Evolutionary conservation across 805 yeast species (phyloP), one percentile per base, ranked within the genome.

Genomic region (Yarrowia sp.): DNA sequence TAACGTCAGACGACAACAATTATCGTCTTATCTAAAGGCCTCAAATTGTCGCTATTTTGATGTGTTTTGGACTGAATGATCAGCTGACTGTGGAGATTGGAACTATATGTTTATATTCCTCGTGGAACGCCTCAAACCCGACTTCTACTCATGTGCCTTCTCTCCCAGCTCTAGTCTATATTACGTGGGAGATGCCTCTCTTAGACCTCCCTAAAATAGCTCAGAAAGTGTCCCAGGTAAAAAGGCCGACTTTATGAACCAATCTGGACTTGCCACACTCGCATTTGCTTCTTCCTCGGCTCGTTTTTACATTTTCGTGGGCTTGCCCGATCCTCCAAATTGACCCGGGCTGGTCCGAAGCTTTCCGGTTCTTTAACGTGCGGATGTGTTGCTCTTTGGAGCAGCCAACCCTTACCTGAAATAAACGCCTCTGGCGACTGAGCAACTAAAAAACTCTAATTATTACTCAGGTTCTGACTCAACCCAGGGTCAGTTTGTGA

Each of bases 391-490:
- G 32, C 49, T 25, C 5, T 16, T 42, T 25, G 4, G 49, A 12
- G 10, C n/a, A 42, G 18, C 10, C 9, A 16, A 27, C 49, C 49
- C 49, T 42, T 16, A 42, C 49, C 49, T n/a, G 9, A 41, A 25
- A 6, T 16, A 12, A 21, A 42, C 47, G 47, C 5, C 31, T 41
- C 24, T 5, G 46, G 47, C 6, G 19, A 41, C 21, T 16, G 31
- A n/a, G 47, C 31, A 41, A 24, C 31, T 42, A 9, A 3, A 1
- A n/a, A 42, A 42, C n/a, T n/a, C 9, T 25, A 42, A 42, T 42
- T 6, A 16, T 42, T 42, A 42, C 49, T 42, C 49, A 42, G 49
- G 49, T 42, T 24, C 29, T n/a, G 47, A 29, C 22, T n/a, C 47
- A n/a, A 24, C 7, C 4, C n/a, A 12, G n/a, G 19, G 24, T 9